A percentile compares a stretch with the other conserved stretches of the same genome.
Conservation (phyloP, 192 early-diverging fungal genomes). For the Lobosporangium transversale region DNA sequence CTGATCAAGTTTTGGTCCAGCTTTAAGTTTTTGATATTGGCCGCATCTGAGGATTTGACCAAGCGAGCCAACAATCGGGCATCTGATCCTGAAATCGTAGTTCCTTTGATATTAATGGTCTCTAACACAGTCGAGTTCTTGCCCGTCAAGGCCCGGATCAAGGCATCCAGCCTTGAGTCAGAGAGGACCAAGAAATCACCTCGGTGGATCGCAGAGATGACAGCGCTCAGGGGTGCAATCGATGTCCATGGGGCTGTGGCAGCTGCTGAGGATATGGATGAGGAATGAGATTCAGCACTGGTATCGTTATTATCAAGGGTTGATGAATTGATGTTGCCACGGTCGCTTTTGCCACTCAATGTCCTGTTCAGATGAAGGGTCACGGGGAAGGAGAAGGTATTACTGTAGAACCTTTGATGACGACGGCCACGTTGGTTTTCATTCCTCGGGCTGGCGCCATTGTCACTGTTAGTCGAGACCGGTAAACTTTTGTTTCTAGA, state of each 20-base stretch:
- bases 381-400: constrained; percentile 15
- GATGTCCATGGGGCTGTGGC: not conserved
- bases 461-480: not conserved
- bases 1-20: constrained; percentile 34
- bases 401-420: constrained; percentile 6
- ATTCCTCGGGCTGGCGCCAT: no score
- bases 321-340: no score
- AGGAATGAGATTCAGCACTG: not conserved
- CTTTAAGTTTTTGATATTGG: constrained; percentile 42
- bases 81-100: constrained; percentile 30
- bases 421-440: no score
- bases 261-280: not conserved
- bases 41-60: constrained; percentile 28
- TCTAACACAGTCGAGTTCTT: constrained; percentile 34
- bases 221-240: not conserved
- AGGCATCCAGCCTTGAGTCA: constrained; percentile 16
- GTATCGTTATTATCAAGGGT: not conserved
- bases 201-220: constrained; percentile 22
- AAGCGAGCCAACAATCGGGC: constrained; percentile 33
- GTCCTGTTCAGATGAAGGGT: not conserved
- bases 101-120: constrained; percentile 16
- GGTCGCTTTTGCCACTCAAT: not conserved
- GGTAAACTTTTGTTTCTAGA: constrained; percentile 24
- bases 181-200: constrained; percentile 38
- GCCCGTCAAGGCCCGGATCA: constrained; percentile 22